Evolutionary conservation across 192 early-diverging fungal species (phyloP).

Genomic region (Rhizoclosmatium globosum): DNA sequence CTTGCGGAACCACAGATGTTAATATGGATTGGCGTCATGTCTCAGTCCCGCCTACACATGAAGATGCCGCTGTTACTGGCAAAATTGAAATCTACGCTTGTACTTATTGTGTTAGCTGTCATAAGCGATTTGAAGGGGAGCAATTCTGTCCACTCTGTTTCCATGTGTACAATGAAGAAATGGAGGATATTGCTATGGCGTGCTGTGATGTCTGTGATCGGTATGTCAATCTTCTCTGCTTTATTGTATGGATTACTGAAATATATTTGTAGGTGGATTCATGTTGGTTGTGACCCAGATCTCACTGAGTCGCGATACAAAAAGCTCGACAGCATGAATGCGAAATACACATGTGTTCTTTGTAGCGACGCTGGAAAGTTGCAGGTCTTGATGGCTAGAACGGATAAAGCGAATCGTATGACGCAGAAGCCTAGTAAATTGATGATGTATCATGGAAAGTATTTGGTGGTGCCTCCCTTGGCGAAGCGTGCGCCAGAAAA

Average conservation of each 20-base stretch:
- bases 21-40: slow-evolving; percentile 48
- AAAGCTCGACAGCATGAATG: slow-evolving; percentile 41
- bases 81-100: slow-evolving; percentile 51
- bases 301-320: slow-evolving; percentile 52
- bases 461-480: slow-evolving; percentile 44
- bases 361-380: slow-evolving; percentile 44
- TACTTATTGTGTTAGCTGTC: slow-evolving; percentile 55
- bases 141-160: slow-evolving; percentile 60
- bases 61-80: slow-evolving; percentile 29
- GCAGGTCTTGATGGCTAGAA: slow-evolving; percentile 8
- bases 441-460: slow-evolving; percentile 43
- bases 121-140: slow-evolving; percentile 43
- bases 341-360: slow-evolving; percentile 58
- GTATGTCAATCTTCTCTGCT: slow-evolving; percentile 24
- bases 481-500: slow-evolving; percentile 37
- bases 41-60: slow-evolving; percentile 40
- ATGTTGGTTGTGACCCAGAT: slow-evolving; percentile 60
- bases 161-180: slow-evolving; percentile 53
- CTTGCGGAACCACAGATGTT: slow-evolving; percentile 35
- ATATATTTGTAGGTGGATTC: slow-evolving; percentile 54
- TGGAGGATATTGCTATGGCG: slow-evolving; percentile 57
- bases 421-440: slow-evolving; percentile 20
- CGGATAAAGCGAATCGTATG: slow-evolving; percentile 19
- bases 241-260: neutral
- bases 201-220: slow-evolving; percentile 61